Base-by-base conservation (phyloP, 164 flowering plant species). In the Vitis amurensis region DNA sequence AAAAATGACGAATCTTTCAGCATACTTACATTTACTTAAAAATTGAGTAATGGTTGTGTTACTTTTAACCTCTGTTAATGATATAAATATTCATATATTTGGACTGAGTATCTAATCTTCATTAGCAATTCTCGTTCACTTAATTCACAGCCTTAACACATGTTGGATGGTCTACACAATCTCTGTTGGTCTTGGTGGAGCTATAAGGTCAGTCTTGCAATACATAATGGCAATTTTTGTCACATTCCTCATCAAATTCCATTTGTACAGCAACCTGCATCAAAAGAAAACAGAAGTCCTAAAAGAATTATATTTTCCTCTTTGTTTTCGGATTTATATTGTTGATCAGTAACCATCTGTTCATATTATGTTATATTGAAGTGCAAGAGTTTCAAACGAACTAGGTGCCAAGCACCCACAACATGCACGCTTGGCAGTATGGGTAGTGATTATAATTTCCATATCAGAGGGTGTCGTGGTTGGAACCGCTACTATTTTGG, bases 151-250 rank as follows among this genome's bases (percentile, higher is more conserved):
- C 85, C 83, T 89, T 48, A 82, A 84, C 71, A 89, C 91, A 51
- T 78, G 82, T 62, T 82, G 81, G 81, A 73, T 82, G 85, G 84
- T 83, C 23, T 89, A 80, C 53, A 84, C 69, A 85, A 81, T 87
- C 61, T 80, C 93, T 3, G 79, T 78, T 61, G 93, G 93, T 49
- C 87, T 89, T 55, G 82, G 91, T 48, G 82, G 82, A 52, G 88
- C 91, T 3, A 73, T 84, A 70, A 88, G 92, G 92, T 86, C 16
- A 73, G 75, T 79, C 0, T 15, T 19, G 4, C 19, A 13, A 15
- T 17, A 19, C 23, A 19, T 19, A 19, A 19, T 19, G 23, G 23
- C 23, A 19, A 19, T 19, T 19, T 19, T 19, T 19, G 23, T 19
- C 19, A 55, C 27, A 55, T 51, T 51, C 55, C 11, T 51, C 55